phyloP scores from a whole-genome alignment of 805 yeast genomes.

The Candida saitoana region DNA sequence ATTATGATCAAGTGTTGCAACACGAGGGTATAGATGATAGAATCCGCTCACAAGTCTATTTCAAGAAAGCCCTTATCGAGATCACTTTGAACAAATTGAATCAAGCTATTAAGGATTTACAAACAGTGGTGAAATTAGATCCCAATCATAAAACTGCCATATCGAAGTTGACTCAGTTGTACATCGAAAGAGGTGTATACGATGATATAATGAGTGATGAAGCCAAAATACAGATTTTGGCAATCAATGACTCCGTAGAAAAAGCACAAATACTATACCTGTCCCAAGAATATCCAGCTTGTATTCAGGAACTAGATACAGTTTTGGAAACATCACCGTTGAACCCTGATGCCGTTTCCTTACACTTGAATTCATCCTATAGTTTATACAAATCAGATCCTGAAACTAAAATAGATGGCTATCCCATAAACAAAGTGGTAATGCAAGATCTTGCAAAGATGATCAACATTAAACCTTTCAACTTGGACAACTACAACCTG shows the following conservation, averaged over 20 bases:
- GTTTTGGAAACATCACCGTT: constrained; percentile 37
- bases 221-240: constrained; percentile 14
- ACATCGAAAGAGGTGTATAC: constrained; percentile 51
- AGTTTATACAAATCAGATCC: constrained; percentile 8
- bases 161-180: constrained; percentile 44
- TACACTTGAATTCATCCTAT: constrained; percentile 7
- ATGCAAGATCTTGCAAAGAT: constrained; percentile 24
- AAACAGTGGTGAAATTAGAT: constrained; percentile 41
- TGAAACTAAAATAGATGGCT: neutral
- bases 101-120: constrained; percentile 51
- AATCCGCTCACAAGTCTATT: constrained; percentile 43
- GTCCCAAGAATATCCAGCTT: constrained; percentile 15
- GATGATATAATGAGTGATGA: constrained; percentile 15
- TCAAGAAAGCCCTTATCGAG: constrained; percentile 60
- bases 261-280: constrained; percentile 1
- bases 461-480: constrained; percentile 24
- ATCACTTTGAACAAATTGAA: constrained; percentile 51
- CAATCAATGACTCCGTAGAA: constrained; percentile 11
- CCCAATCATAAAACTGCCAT: constrained; percentile 46
- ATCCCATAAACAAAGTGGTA: constrained; percentile 14
- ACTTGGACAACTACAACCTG: constrained; percentile 21
- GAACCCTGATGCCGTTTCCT: constrained; percentile 18
- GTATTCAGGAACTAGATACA: constrained; percentile 25
- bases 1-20: constrained; percentile 17
- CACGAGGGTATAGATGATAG: constrained; percentile 5